Conservation (phyloP, 2,329 filamentous ascomycete species). For the Penicillium sp. region DNA sequence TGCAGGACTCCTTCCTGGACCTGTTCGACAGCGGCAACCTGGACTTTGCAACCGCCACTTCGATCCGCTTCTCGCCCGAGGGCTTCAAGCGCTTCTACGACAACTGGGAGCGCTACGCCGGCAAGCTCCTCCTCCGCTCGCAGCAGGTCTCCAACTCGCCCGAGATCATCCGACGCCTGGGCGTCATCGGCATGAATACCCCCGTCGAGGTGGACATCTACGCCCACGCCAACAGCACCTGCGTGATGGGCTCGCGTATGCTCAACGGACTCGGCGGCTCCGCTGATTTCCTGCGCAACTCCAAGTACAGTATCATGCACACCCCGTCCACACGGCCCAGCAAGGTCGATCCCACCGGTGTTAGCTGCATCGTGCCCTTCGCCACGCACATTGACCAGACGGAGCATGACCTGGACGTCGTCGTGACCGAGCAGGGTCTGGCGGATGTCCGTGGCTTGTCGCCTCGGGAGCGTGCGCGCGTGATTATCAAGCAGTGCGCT, state of each 20-base stretch:
- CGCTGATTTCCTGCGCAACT: slow-evolving; percentile 75
- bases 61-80: slow-evolving; percentile 85
- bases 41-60: slow-evolving; percentile 87
- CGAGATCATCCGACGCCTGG: slow-evolving; percentile 84
- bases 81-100: slow-evolving; percentile 91
- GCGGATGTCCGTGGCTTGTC: slow-evolving; percentile 82
- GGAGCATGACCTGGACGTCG: slow-evolving; percentile 87
- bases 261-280: slow-evolving; percentile 81
- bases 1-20: slow-evolving; percentile 91
- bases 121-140: slow-evolving; percentile 82
- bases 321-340: slow-evolving; percentile 77
- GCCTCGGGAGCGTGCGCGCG: slow-evolving; percentile 75
- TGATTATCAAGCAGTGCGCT: slow-evolving; percentile 84
- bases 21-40: slow-evolving; percentile 86
- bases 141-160: slow-evolving; percentile 87
- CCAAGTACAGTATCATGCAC: slow-evolving; percentile 93
- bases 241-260: slow-evolving; percentile 86
- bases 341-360: slow-evolving; percentile 79
- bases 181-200: slow-evolving; percentile 93
- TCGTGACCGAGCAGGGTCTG: slow-evolving; percentile 77
- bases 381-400: slow-evolving; percentile 91
- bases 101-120: slow-evolving; percentile 75
- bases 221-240: slow-evolving; percentile 88
- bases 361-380: slow-evolving; percentile 91
- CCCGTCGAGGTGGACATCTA: slow-evolving; percentile 94